Base-by-base conservation (phyloP, 2,329 filamentous ascomycete genomes). In the Nemania serpens region DNA sequence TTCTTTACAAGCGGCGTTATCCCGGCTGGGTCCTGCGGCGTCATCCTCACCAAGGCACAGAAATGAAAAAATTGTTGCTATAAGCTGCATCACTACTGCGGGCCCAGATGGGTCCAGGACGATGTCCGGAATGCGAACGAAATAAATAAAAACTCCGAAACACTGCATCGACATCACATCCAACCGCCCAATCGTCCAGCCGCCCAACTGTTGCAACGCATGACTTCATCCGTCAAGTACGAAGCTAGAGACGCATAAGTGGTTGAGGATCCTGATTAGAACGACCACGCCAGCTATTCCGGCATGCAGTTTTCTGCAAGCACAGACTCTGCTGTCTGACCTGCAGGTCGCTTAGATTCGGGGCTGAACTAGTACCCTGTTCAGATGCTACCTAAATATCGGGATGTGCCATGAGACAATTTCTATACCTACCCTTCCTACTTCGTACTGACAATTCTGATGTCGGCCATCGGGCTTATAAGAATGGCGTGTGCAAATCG, bases 301-400 rank as follows among this genome's bases (percentile, higher is more conserved):
- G 36, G 50, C 45, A 59, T 59, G 45, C 41, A 58, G 48, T 42
- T 11, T 49, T 37, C 49, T 53, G 34, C 20, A 49, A 46, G 41
- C 25, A 47, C 29, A 56, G 20, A 20, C 52, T 56, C 56, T 52
- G 52, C 47, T 25, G 36, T 42, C 42, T 37, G 34, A n/a, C 36
- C 49, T 48, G 45, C 50, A 54, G 57, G 15, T 56, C 52, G 52
- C 41, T 60, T 56, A 56, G 33, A 60, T 52, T 56, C 51, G 58
- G 58, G 58, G 58, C 52, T 60, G 52, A 60, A 59, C 36, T 18
- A 52, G 25, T 46, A 37, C 51, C 51, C 51, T 39, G 39, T 39
- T 39, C 12, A 46, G 29, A 55, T 55, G n/a, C 46, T 55, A 55
- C 58, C 58, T 33, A 55, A 55, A 45, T 51, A 22, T 36, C 29